These are phyloP conservation scores for Hypoxylon perforatum DNA, from an alignment of 495 filamentous ascomycete species.

Conservation along the genomic window DNA sequence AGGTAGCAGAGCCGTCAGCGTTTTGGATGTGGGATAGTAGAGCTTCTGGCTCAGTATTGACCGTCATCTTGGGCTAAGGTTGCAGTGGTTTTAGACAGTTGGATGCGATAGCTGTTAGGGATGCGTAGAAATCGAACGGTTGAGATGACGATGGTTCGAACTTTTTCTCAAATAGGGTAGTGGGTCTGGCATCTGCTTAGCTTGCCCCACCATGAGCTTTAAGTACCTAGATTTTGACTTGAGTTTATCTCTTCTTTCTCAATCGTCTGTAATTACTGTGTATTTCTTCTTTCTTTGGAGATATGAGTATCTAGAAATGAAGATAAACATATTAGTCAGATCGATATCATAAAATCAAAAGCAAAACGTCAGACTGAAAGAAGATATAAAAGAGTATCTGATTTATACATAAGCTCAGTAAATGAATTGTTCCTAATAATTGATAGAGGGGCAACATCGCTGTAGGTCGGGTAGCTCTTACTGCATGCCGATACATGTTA, in stretches of 20 bases:
- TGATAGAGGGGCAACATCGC: slow-evolving; percentile 16
- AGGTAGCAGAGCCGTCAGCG: slow-evolving; percentile 89
- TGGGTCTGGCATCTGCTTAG: slow-evolving; percentile 2
- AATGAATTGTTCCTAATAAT: slow-evolving; percentile 25
- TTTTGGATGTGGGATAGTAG: slow-evolving; percentile 70
- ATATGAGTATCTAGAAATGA: too few relatives aligned
- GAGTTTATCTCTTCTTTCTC: too few relatives aligned
- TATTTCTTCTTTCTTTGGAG: too few relatives aligned
- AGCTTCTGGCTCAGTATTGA: slow-evolving; percentile 57
- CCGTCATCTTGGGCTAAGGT: slow-evolving; percentile 52
- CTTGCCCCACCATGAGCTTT: slow-evolving; percentile 12
- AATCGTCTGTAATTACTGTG: too few relatives aligned
- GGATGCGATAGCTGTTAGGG: background rate
- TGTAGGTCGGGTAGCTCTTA: background rate
- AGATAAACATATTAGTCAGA: too few relatives aligned
- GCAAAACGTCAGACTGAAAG: too few relatives aligned
- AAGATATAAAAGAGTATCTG: too few relatives aligned
- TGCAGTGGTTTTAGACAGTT: background rate
- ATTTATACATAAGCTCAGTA: slow-evolving; percentile 4
- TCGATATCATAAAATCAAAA: too few relatives aligned
- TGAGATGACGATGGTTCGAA: slow-evolving; percentile 35
- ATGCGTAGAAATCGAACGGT: slow-evolving; percentile 4
- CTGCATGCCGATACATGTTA: background rate
- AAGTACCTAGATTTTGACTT: background rate
- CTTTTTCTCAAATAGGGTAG: slow-evolving; percentile 35